A percentile compares a stretch with the other conserved stretches of the same genome.
Conservation (phyloP, 129 eudicot genomes). For the Saussurea involucrata region DNA sequence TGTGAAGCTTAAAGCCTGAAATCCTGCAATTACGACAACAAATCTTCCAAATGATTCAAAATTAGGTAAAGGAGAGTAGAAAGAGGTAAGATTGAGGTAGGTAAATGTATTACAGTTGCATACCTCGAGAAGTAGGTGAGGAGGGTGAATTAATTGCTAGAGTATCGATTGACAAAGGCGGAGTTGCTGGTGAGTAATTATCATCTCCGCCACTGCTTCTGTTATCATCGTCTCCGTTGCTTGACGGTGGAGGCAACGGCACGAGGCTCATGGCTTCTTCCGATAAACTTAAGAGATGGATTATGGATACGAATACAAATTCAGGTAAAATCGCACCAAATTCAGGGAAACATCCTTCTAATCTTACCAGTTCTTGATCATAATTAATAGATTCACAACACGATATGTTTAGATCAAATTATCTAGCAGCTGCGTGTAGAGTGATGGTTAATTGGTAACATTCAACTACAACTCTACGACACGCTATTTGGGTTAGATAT, state of each 20-base stretch:
- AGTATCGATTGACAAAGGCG: slow-evolving; percentile 4
- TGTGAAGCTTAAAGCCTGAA: slow-evolving; percentile 7
- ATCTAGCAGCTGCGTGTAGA: not conserved
- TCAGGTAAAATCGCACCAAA: not conserved
- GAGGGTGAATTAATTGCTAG: slow-evolving; percentile 20
- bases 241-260: slow-evolving; percentile 12
- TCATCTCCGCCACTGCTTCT: not conserved
- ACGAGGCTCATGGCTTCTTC: slow-evolving; percentile 11
- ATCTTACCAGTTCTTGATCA: not conserved
- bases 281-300: not conserved
- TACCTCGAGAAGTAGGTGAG: slow-evolving; percentile 20
- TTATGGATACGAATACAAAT: not conserved
- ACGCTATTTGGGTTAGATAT: too few species aligned
- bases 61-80: not conserved
- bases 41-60: not conserved
- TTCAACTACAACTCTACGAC: too few species aligned
- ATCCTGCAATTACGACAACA: not conserved
- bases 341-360: not conserved
- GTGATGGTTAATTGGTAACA: too few species aligned
- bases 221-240: slow-evolving; percentile 12
- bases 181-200: not conserved
- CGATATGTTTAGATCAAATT: not conserved
- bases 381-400: not conserved
- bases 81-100: not conserved
- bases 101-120: slow-evolving; percentile 12